Percentiles rank a stretch among this genome's conserved stretches.
Conservation (phyloP, 179 eudicot genomes). For the Drosera spatulata region DNA sequence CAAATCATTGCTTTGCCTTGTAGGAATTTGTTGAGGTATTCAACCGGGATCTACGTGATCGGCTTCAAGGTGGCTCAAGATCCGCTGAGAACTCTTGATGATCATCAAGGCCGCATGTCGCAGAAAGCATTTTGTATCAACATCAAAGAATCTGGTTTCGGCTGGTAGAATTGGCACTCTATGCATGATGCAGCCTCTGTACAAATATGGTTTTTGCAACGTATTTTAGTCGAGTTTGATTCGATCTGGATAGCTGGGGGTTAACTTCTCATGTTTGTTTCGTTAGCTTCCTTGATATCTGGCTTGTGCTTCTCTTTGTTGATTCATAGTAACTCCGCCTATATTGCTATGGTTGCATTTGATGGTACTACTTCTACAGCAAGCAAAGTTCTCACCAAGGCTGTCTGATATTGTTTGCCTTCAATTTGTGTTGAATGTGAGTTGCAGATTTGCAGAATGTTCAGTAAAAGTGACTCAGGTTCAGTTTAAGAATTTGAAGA, state of each 20-base stretch:
- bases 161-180: slow-evolving; percentile 2
- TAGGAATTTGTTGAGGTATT: slow-evolving; percentile 58
- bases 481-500: no score
- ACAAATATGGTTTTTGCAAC: background rate
- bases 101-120: no score
- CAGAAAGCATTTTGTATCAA: no score
- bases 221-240: background rate
- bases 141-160: background rate
- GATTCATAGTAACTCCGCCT: no score
- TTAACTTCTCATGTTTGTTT: background rate
- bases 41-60: slow-evolving; percentile 29
- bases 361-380: background rate
- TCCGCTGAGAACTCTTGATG: background rate
- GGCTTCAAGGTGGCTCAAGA: slow-evolving; percentile 14
- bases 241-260: background rate
- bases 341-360: background rate
- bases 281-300: background rate
- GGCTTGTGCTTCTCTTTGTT: background rate
- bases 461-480: no score
- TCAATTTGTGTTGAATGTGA: no score
- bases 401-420: no score
- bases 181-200: background rate
- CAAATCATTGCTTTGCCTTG: background rate
- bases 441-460: no score
- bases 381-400: no score